A percentile compares a stretch with the other conserved stretches of the same genome.
Conservation (phyloP, 208 protist genomes). For the Trypanosoma avium region DNA sequence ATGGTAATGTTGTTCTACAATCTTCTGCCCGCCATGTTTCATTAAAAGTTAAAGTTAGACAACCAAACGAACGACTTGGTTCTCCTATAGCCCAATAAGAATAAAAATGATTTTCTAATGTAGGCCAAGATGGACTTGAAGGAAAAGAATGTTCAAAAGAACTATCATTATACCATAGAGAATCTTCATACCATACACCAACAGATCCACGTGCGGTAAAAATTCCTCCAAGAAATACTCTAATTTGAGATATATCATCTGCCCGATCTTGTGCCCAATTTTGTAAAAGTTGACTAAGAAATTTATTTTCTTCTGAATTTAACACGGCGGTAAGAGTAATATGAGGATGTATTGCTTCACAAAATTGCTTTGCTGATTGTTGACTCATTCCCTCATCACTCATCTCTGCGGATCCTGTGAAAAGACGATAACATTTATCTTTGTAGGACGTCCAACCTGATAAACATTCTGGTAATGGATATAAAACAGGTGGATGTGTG, state of each 20-base stretch:
- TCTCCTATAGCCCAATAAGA: conserved; percentile 43
- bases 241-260: not conserved
- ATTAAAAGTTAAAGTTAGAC: conserved; percentile 8
- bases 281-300: conserved; percentile 29
- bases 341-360: conserved; percentile 41
- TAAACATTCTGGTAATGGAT: conserved; percentile 41
- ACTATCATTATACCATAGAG: conserved; percentile 36
- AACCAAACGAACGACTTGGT: conserved; percentile 44
- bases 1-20: conserved; percentile 50
- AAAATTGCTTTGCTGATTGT: conserved; percentile 30
- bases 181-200: conserved; percentile 55
- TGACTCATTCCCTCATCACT: conserved; percentile 38
- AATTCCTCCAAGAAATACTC: conserved; percentile 49
- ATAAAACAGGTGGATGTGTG: conserved; percentile 31
- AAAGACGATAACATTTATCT: conserved; percentile 53
- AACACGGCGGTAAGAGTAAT: conserved; percentile 52
- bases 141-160: conserved; percentile 26
- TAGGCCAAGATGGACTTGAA: conserved; percentile 69
- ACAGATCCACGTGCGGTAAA: conserved; percentile 45
- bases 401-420: conserved; percentile 30
- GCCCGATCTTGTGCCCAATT: not conserved
- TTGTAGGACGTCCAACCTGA: conserved; percentile 41
- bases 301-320: conserved; percentile 36
- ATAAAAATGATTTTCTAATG: conserved; percentile 41
- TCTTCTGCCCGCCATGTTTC: conserved; percentile 46